A percentile compares a stretch with the other conserved stretches of the same genome.
These are phyloP conservation scores for Murraya paniculata DNA, from an alignment of 345 rosid species.

Conservation along the genomic window DNA sequence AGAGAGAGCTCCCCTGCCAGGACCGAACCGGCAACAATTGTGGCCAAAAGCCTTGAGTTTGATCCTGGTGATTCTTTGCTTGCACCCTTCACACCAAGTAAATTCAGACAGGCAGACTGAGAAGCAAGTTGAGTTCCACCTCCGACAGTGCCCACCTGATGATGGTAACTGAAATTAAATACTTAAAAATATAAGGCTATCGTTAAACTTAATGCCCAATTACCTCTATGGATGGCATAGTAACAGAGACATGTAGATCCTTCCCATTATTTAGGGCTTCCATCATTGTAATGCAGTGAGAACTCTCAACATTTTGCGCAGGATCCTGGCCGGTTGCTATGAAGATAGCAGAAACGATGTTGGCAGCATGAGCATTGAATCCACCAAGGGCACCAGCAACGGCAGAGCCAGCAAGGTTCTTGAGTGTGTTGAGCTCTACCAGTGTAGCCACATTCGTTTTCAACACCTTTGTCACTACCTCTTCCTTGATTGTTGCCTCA, in stretches of 20 bases:
- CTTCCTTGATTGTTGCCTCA: slow-evolving; percentile 78
- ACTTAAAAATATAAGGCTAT: neutral
- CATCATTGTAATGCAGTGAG: slow-evolving; percentile 93
- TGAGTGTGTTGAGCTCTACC: slow-evolving; percentile 81
- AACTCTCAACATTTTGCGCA: slow-evolving; percentile 85
- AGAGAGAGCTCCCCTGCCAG: slow-evolving; percentile 81
- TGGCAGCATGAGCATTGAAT: slow-evolving; percentile 87
- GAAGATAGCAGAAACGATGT: slow-evolving; percentile 78
- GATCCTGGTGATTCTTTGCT: slow-evolving; percentile 64
- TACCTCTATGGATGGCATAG: slow-evolving; percentile 90
- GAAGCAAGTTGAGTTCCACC: slow-evolving; percentile 92
- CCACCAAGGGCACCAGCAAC: slow-evolving; percentile 88
- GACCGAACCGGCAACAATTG: slow-evolving; percentile 77
- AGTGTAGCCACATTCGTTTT: slow-evolving; percentile 71
- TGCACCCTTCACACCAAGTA: slow-evolving; percentile 80
- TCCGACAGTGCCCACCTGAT: slow-evolving; percentile 83
- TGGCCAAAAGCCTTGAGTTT: slow-evolving; percentile 67
- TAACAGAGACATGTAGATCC: slow-evolving; percentile 76
- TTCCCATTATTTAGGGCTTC: slow-evolving; percentile 78
- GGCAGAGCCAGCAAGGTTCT: slow-evolving; percentile 84
- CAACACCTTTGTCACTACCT: slow-evolving; percentile 67
- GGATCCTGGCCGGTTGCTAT: slow-evolving; percentile 95
- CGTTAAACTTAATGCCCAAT: neutral
- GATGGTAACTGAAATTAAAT: neutral
- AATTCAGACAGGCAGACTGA: slow-evolving; percentile 79